Evolutionary conservation across 495 filamentous ascomycete species (phyloP), one percentile per base, ranked within the genome.

Genomic region (Xylaria acuta): DNA sequence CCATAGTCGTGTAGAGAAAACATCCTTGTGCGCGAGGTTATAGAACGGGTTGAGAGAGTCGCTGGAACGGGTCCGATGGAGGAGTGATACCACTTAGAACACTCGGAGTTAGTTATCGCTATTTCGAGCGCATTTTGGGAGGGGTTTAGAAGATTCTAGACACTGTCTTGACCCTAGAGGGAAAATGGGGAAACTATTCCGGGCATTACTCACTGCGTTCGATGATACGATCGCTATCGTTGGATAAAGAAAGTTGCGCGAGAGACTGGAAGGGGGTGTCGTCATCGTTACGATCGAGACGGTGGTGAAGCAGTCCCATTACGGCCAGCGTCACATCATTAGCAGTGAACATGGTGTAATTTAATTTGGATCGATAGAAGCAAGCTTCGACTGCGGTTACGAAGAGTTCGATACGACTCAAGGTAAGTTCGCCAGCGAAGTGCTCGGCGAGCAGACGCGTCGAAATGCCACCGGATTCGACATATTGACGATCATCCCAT

Each of bases 201-300:
- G n/a, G n/a, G n/a, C n/a, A n/a, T n/a, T n/a, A n/a, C n/a, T n/a
- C n/a, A n/a, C n/a, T 73, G 27, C 84, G 84, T 72, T 86, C 84
- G 25, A 86, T 72, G 38, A 86, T 75, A 49, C 72, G 69, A 66
- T 86, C 75, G 69, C 77, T 84, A 59, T 83, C 81, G 67, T 86
- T 86, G 1, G 78, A 78, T 1, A 86, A 77, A 27, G 82, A 84
- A 11, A 86, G 78, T 9, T 82, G 77, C 22, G 84, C 84, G 45
- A 86, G 81, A 16, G 84, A 82, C 73, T 84, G 81, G 69, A 85
- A 85, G 9, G 68, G 72, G 1, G 79, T 75, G 53, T 86, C 84
- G 11, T 65, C 77, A 9, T 47, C 67, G 47, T 77, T 77, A 27
- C 79, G 74, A 20, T 69, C 30, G 0, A 80, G 81, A 14, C 84